Evolutionary conservation across 2,329 filamentous ascomycete genomes (phyloP), one percentile per base, ranked within the genome.

Genomic region (Aspergillus sp.): DNA sequence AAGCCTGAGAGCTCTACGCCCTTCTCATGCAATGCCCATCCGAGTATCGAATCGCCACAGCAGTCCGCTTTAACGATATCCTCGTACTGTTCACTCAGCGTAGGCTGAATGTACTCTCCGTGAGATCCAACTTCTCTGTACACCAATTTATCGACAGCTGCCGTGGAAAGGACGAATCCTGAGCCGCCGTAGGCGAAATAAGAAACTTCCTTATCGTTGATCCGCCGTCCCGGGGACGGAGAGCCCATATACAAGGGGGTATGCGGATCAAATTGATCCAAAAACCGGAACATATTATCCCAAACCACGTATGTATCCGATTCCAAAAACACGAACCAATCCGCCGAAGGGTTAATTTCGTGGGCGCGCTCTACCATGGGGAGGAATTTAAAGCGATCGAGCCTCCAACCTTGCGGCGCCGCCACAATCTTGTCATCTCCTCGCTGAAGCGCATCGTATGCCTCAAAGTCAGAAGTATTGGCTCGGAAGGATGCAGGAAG

Each of bases 311-410:
- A 84, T 52, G 84, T 86, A 67, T 86, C 84, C 2, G 82, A 82
- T 65, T 86, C 84, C 50, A 84, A 80, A 68, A 85, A 84, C 56
- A 86, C 78, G 65, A 84, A 86, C 79, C 84, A 85, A 38, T 82
- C 76, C 49, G 80, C 79, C n/a, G 78, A 71, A 2, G 79, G 79
- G 32, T 80, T 81, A 57, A 74, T 70, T 28, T 75, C 71, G 72
- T 82, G 84, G 0, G 82, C 80, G 28, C 79, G 72, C 60, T 84
- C 81, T 4, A 86, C 74, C 79, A 84, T 83, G 43, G 84, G 82
- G 30, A 86, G 68, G 63, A 85, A 85, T 69, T 86, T 86, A 77
- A 81, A 86, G 67, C 83, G 83, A 71, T 86, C 84, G 49, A 85
- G 75, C 25, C 72, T 78, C 84, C 84, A 85, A 2, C 82, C 82